These are phyloP conservation scores for Melocanna baccifera DNA, from an alignment of 176 grass and related monocot species.

Conservation along the genomic window DNA sequence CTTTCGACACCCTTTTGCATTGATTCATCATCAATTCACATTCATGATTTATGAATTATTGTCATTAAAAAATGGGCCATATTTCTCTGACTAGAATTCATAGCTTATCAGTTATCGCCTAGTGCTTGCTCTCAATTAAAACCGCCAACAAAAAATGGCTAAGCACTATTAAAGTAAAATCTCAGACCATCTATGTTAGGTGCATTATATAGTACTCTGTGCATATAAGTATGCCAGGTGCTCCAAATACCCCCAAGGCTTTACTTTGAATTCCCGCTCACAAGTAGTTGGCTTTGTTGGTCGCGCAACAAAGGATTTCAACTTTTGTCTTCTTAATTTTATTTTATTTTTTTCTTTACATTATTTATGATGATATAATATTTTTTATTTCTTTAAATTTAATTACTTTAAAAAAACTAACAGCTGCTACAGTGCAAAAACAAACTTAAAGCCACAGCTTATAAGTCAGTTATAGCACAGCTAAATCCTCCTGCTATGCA, in stretches of 20 bases:
- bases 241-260: not conserved
- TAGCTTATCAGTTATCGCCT: not conserved
- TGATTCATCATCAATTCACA: not conserved
- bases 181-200: not conserved
- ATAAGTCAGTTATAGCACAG: no score
- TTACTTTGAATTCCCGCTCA: not conserved
- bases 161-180: not conserved
- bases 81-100: not conserved
- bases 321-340: no score
- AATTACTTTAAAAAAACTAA: no score
- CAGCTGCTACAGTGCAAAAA: no score
- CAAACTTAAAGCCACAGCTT: no score
- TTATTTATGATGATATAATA: no score
- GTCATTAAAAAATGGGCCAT: not conserved
- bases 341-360: no score
- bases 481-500: no score
- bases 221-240: not conserved
- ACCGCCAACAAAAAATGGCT: not conserved
- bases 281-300: not conserved
- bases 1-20: constrained; percentile 4
- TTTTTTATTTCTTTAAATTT: no score
- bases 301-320: no score
- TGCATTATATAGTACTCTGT: not conserved
- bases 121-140: not conserved
- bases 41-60: not conserved